Evolutionary conservation across 371 early-diverging fungal species (phyloP), one percentile per base, ranked within the genome.

Genomic region (Actinomortierella wolfii): DNA sequence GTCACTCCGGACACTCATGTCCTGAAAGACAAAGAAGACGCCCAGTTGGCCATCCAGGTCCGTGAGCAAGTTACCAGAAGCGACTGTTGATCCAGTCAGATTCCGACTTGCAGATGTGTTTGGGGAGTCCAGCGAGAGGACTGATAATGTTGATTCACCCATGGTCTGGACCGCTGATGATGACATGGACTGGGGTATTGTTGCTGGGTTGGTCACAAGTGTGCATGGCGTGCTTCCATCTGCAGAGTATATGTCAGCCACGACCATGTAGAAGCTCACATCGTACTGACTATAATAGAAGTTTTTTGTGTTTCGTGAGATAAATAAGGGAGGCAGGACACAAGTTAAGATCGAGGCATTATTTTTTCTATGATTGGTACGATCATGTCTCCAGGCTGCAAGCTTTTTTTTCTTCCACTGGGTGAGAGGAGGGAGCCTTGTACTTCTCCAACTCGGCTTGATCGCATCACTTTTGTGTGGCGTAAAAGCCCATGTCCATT

Each of bases 11-110:
- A 92, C 80, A 47, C 86, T 86, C 9, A 92, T 59, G 44, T 92
- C 92, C 57, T 84, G 87, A 66, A 92, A 92, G 44, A 90, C 76
- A 64, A 90, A 92, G 48, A 83, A 94, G 46, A 92, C 87, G 13
- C 91, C 91, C 25, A 83, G 82, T 24, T 87, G 77, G 49, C 87
- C 84, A 43, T 90, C 79, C 7, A 81, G 47, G 56, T 87, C 85
- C 11, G 77, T 70, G 11, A 94, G 81, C 26, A 87, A 81, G 24
- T 81, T 79, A 1, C 90, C 89, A 0, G 91, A 86, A 0, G 92
- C 79, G 1, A 89, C 87, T 8, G 84, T 83, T 4, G 89, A 80
- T 0, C 95, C 94, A 18, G 93, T 88, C 4, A 92, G 68, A 47
- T 89, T 91, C 26, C 83, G 81, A 26, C 82, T 81, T 14, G 80